Conservation (phyloP, 176 grass and related monocot genomes). For the Miscanthus lutarioriparius region DNA sequence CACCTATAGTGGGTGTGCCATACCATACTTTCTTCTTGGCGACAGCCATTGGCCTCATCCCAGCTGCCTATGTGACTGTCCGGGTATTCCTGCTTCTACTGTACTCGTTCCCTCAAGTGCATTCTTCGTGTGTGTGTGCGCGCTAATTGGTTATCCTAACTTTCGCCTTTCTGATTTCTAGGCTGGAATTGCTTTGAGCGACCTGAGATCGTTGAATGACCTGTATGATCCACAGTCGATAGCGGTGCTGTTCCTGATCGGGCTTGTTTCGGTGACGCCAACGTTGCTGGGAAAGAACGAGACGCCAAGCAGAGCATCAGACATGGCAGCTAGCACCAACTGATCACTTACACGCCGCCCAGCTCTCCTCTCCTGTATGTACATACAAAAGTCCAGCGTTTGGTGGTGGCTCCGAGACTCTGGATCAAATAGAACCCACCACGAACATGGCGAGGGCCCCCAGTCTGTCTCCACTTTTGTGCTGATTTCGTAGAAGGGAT, state of each 20-base stretch:
- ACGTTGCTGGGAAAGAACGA: constrained; percentile 68
- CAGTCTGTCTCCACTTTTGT: neutral
- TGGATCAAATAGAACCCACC: neutral
- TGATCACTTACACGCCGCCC: constrained; percentile 34
- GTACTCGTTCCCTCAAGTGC: neutral
- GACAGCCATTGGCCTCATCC: constrained; percentile 82
- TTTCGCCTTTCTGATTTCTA: constrained; percentile 18
- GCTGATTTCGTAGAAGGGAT: neutral
- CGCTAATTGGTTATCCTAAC: neutral
- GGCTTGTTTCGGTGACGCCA: constrained; percentile 78
- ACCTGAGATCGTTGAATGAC: constrained; percentile 79
- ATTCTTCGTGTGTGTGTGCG: neutral
- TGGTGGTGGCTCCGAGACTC: constrained; percentile 8
- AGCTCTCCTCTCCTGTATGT: constrained; percentile 26
- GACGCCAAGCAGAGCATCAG: constrained; percentile 37
- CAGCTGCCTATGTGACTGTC: constrained; percentile 91
- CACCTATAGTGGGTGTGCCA: constrained; percentile 94
- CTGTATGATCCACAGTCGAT: constrained; percentile 84
- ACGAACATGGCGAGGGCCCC: neutral
- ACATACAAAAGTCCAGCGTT: constrained; percentile 40
- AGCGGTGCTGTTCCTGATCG: constrained; percentile 81
- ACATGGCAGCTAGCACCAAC: constrained; percentile 30
- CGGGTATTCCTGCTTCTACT: constrained; percentile 44
- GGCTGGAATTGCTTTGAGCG: constrained; percentile 94
- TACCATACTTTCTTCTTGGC: constrained; percentile 85